Conservation (phyloP, 2,329 filamentous ascomycete species). For the Lachnellula hyalina region DNA sequence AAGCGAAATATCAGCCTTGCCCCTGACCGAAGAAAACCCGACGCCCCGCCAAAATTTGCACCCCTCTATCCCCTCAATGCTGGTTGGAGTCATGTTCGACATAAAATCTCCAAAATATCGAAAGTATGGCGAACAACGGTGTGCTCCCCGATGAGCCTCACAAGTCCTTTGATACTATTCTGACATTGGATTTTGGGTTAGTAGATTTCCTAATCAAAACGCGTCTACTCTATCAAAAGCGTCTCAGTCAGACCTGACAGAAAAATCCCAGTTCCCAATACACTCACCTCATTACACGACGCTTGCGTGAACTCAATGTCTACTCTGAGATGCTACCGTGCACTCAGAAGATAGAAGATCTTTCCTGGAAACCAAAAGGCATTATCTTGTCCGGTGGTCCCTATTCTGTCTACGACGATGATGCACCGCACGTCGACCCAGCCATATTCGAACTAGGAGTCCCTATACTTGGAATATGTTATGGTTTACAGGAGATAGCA, state of each 20-base stretch:
- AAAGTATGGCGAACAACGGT: conserved; percentile 16
- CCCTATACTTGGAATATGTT: conserved; percentile 43
- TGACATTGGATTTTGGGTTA: conserved; percentile 64
- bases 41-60: not conserved
- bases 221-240: not conserved
- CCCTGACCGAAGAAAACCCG: not conserved
- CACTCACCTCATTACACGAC: conserved; percentile 57
- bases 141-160: conserved; percentile 23
- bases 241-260: conserved; percentile 1
- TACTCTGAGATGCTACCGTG: conserved; percentile 87
- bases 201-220: conserved; percentile 6
- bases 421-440: conserved; percentile 73
- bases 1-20: conserved; percentile 1
- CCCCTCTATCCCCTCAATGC: not conserved
- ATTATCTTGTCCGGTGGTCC: conserved; percentile 71
- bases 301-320: conserved; percentile 72
- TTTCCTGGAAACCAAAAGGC: conserved; percentile 75
- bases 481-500: conserved; percentile 65
- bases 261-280: conserved; percentile 50
- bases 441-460: conserved; percentile 72
- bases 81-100: too few relatives aligned
- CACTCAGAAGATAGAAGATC: conserved; percentile 72
- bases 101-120: not conserved
- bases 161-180: conserved; percentile 47
- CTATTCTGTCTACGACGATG: conserved; percentile 75